A percentile compares a stretch with the other conserved stretches of the same genome.
These are phyloP conservation scores for Aspergillus pseudotamarii DNA, from an alignment of 2,329 filamentous ascomycete species.

Conservation along the genomic window DNA sequence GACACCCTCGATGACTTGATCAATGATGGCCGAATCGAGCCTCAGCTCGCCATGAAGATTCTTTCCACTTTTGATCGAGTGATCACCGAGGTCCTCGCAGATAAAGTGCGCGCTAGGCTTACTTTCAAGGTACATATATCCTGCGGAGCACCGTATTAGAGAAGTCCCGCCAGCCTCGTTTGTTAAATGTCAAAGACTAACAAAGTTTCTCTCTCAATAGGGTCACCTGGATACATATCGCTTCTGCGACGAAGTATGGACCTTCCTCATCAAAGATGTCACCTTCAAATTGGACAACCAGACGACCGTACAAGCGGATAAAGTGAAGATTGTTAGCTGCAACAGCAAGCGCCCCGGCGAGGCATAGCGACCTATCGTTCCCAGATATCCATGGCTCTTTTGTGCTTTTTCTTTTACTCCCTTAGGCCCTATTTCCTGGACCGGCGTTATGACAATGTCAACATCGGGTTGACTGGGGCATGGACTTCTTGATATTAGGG, in stretches of 20 bases:
- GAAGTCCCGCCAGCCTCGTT: background rate
- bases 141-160: background rate
- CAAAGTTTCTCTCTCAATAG: conserved; percentile 49
- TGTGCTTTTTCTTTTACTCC: background rate
- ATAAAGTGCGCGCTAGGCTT: conserved; percentile 87
- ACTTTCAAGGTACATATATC: conserved; percentile 80
- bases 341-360: conserved; percentile 81
- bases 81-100: conserved; percentile 86
- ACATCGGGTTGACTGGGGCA: background rate
- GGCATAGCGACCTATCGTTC: conserved; percentile 24
- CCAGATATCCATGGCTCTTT: background rate
- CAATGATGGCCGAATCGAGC: conserved; percentile 91
- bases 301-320: conserved; percentile 76
- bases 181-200: conserved; percentile 17
- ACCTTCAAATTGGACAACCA: conserved; percentile 96
- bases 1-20: conserved; percentile 98
- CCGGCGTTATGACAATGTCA: conserved; percentile 1
- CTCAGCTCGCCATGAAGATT: conserved; percentile 98
- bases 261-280: conserved; percentile 97
- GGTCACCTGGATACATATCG: conserved; percentile 97
- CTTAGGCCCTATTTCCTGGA: background rate
- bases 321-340: conserved; percentile 98
- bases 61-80: conserved; percentile 92
- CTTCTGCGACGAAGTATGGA: conserved; percentile 99
- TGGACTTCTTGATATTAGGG: background rate